Evolutionary conservation across 1,284 basidiomycete species (phyloP).

Genomic region (Irpex sp.): DNA sequence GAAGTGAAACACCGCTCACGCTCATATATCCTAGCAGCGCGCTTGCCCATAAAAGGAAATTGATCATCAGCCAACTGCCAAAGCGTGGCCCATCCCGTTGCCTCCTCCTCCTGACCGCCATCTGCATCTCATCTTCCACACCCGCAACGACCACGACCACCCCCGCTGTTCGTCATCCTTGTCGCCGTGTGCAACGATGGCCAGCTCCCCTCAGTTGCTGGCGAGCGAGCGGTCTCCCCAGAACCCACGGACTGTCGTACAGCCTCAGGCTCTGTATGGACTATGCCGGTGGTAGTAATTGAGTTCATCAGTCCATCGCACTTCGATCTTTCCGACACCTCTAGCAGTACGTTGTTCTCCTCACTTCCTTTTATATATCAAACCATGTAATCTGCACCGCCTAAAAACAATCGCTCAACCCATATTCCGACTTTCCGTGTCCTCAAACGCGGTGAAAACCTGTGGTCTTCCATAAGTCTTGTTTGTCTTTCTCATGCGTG

Average conservation of each 20-base stretch:
- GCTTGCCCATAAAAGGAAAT: not conserved
- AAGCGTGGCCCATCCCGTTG: not conserved
- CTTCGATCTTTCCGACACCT: slow-evolving; percentile 1
- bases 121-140: not conserved
- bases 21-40: not conserved
- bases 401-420: not conserved
- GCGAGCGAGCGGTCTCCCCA: not conserved
- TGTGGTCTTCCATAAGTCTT: not conserved
- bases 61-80: not conserved
- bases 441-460: not conserved
- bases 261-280: not conserved
- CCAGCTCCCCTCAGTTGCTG: not conserved
- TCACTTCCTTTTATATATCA: not conserved
- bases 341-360: not conserved
- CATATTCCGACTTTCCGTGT: not conserved
- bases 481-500: not conserved
- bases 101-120: not conserved
- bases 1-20: not conserved
- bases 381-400: not conserved
- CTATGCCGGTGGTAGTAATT: not conserved
- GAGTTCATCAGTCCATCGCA: slow-evolving; percentile 1
- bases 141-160: not conserved
- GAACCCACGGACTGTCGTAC: not conserved
- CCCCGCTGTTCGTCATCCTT: not conserved
- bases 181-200: not conserved